These are phyloP conservation scores for Lachnellula cervina DNA, from an alignment of 2,329 filamentous ascomycete species.

Conservation along the genomic window DNA sequence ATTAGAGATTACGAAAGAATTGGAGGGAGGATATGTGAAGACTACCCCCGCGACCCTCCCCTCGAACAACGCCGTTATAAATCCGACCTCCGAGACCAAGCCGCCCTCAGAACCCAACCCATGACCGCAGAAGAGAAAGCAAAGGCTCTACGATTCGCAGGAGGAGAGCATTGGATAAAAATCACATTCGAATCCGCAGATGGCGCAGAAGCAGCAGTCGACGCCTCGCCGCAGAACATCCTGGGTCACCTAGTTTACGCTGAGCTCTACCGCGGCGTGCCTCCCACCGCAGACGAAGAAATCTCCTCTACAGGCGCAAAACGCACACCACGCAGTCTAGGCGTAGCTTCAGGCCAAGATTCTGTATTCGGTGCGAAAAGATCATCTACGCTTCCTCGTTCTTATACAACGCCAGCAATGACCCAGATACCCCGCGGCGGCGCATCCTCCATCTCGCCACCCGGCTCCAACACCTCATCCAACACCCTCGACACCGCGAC, in stretches of 20 bases:
- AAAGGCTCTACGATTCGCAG: conserved; percentile 75
- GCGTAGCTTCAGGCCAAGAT: conserved; percentile 9
- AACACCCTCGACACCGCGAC: conserved; percentile 56
- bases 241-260: conserved; percentile 67
- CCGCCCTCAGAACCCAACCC: conserved; percentile 59
- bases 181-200: conserved; percentile 72
- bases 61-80: conserved; percentile 66
- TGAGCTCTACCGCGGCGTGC: conserved; percentile 62
- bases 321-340: conserved; percentile 7
- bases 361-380: conserved; percentile 13
- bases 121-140: conserved; percentile 68
- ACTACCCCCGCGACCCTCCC: conserved; percentile 84
- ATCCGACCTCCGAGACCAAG: conserved; percentile 67
- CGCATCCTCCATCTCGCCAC: conserved; percentile 24
- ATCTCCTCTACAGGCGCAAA: conserved; percentile 38
- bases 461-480: conserved; percentile 35
- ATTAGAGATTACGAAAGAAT: conserved; percentile 85
- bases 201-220: conserved; percentile 65
- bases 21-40: conserved; percentile 83
- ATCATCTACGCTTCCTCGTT: conserved; percentile 22
- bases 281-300: conserved; percentile 59
- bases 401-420: conserved; percentile 26
- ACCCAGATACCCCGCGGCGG: conserved; percentile 26
- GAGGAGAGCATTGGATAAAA: conserved; percentile 90
- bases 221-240: conserved; percentile 66